Evolutionary conservation across 139 green algal genomes (phyloP).

Genomic region (Raphidocelis subcapitata): DNA sequence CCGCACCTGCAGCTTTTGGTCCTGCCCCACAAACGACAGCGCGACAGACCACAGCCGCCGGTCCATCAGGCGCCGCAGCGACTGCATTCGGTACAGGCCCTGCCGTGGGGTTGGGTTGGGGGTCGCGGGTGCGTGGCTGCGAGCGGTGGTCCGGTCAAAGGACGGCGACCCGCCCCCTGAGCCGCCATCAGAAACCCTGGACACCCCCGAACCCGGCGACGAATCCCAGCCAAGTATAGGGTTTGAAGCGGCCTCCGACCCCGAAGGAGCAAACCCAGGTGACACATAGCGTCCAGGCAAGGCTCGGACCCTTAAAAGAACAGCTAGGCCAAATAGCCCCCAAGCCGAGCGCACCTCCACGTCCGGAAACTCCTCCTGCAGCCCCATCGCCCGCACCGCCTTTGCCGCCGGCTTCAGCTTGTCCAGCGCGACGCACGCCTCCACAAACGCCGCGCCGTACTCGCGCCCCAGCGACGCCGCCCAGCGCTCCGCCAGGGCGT

Average conservation of each 20-base stretch:
- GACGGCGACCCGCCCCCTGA: too few relatives aligned
- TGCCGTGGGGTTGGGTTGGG: too few relatives aligned
- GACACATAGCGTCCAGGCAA: too few relatives aligned
- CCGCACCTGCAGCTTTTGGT: constrained; percentile 44
- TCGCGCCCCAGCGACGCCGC: neutral
- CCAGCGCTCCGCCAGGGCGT: constrained; percentile 54
- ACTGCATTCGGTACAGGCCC: constrained; percentile 43
- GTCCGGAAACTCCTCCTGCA: constrained; percentile 46
- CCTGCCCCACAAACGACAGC: constrained; percentile 44
- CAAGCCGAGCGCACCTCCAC: constrained; percentile 34
- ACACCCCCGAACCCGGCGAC: too few relatives aligned
- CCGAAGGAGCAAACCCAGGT: too few relatives aligned
- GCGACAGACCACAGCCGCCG: constrained; percentile 61
- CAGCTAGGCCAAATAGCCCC: too few relatives aligned
- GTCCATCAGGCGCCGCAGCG: constrained; percentile 43
- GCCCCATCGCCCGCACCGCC: constrained; percentile 35
- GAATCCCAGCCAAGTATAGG: too few relatives aligned
- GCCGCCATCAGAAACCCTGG: too few relatives aligned
- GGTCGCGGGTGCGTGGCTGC: too few relatives aligned
- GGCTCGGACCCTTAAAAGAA: too few relatives aligned
- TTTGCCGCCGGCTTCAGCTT: constrained; percentile 54
- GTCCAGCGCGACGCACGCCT: constrained; percentile 44
- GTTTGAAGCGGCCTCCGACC: too few relatives aligned
- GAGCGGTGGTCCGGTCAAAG: too few relatives aligned
- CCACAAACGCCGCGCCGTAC: constrained; percentile 31